These are phyloP conservation scores for Solidago caesia DNA, from an alignment of 129 eudicot genomes.

Conservation along the genomic window DNA sequence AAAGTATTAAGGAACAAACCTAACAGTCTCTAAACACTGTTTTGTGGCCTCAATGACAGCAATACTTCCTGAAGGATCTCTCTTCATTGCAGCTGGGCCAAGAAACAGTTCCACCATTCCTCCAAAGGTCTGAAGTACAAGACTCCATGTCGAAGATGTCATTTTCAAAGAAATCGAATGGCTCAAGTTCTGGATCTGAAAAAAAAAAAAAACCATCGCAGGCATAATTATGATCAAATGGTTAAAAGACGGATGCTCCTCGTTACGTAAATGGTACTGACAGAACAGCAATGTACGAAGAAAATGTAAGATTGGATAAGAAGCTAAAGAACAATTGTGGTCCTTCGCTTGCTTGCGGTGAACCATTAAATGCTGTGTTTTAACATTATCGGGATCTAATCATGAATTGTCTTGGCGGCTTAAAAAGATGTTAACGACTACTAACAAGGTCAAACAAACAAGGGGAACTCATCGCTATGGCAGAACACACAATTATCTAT, in stretches of 20 bases:
- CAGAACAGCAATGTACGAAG: background rate
- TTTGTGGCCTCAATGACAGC: slow-evolving; percentile 45
- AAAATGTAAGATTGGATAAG: background rate
- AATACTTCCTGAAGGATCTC: slow-evolving; percentile 30
- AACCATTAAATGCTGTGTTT: background rate
- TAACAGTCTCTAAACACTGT: slow-evolving; percentile 60
- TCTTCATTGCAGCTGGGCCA: slow-evolving; percentile 35
- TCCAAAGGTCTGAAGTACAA: slow-evolving; percentile 55
- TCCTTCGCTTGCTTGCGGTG: background rate
- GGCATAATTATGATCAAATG: slow-evolving; percentile 2
- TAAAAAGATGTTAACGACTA: too few relatives aligned
- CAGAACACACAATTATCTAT: too few relatives aligned
- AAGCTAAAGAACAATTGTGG: background rate
- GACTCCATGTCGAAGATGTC: slow-evolving; percentile 64
- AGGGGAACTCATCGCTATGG: too few relatives aligned
- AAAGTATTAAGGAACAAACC: slow-evolving; percentile 43
- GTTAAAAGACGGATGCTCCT: too few relatives aligned
- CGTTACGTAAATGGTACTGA: too few relatives aligned
- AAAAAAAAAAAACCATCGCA: slow-evolving; percentile 20
- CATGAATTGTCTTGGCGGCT: background rate
- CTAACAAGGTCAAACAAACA: too few relatives aligned
- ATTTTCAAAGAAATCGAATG: slow-evolving; percentile 43
- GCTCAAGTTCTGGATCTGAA: slow-evolving; percentile 57
- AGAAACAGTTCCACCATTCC: slow-evolving; percentile 48
- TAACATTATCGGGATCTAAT: background rate